Conservation (phyloP, 495 filamentous ascomycete species). For the Clavariopsis aquatica region DNA sequence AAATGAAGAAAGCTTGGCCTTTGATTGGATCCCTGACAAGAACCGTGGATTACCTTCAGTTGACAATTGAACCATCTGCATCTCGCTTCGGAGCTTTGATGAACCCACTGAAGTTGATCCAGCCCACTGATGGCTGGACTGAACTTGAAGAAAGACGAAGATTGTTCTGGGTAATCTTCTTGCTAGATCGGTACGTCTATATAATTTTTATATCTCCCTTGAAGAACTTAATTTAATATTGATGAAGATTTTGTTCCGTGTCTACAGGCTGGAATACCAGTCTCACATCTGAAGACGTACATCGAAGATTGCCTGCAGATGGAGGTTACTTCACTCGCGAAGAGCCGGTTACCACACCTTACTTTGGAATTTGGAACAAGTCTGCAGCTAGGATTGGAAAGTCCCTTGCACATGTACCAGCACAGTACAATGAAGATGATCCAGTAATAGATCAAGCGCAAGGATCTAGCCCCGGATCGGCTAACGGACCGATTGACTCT, state of each 20-base stretch:
- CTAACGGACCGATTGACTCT: conserved; percentile 5
- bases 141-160: conserved; percentile 13
- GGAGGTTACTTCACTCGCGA: conserved; percentile 17
- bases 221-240: neutral
- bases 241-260: conserved; percentile 11
- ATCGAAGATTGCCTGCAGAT: conserved; percentile 9
- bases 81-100: conserved; percentile 6
- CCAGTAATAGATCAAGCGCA: conserved; percentile 1
- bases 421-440: conserved; percentile 22
- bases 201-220: neutral
- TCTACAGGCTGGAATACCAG: conserved; percentile 17
- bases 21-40: conserved; percentile 16
- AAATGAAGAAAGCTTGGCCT: conserved; percentile 10
- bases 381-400: conserved; percentile 8
- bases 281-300: conserved; percentile 16
- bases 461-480: conserved; percentile 8
- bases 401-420: conserved; percentile 11
- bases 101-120: conserved; percentile 4
- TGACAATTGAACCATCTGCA: conserved; percentile 8
- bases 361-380: conserved; percentile 21
- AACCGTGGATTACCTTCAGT: conserved; percentile 16
- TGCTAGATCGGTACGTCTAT: conserved; percentile 10
- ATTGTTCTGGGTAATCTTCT: conserved; percentile 14
- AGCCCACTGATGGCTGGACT: conserved; percentile 13
- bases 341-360: conserved; percentile 18